Percentiles rank a stretch among this genome's conserved stretches.
These are phyloP conservation scores for Tolypocladium cylindrosporum DNA, from an alignment of 2,329 filamentous ascomycete genomes.

Conservation along the genomic window DNA sequence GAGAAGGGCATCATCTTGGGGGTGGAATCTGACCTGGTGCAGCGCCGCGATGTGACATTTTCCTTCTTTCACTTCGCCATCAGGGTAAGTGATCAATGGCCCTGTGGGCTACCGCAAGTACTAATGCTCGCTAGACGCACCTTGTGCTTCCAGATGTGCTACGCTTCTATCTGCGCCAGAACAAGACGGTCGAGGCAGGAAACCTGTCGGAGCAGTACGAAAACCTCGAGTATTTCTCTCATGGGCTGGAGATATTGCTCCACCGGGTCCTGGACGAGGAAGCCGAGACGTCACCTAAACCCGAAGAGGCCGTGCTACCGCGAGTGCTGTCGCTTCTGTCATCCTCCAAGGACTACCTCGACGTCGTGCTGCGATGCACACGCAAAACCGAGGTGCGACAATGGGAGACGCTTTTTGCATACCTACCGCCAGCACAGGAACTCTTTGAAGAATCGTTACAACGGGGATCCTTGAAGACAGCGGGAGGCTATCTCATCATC, in stretches of 20 bases:
- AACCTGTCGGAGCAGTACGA: slow-evolving; percentile 78
- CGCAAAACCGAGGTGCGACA: slow-evolving; percentile 93
- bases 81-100: slow-evolving; percentile 47
- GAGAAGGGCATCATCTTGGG: slow-evolving; percentile 85
- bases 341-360: slow-evolving; percentile 76
- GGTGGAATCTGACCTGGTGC: slow-evolving; percentile 86
- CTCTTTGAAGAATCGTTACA: slow-evolving; percentile 88
- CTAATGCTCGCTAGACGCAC: slow-evolving; percentile 53
- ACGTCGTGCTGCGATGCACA: slow-evolving; percentile 93
- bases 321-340: slow-evolving; percentile 55
- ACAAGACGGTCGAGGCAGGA: slow-evolving; percentile 71
- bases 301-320: slow-evolving; percentile 55
- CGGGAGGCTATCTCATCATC: slow-evolving; percentile 90
- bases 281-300: slow-evolving; percentile 60
- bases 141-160: slow-evolving; percentile 86
- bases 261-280: slow-evolving; percentile 93
- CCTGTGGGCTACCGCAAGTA: neutral
- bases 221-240: slow-evolving; percentile 80
- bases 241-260: slow-evolving; percentile 83
- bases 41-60: slow-evolving; percentile 84
- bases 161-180: slow-evolving; percentile 64
- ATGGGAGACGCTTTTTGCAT: slow-evolving; percentile 87
- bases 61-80: slow-evolving; percentile 83
- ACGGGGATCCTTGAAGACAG: slow-evolving; percentile 82
- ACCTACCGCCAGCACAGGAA: slow-evolving; percentile 81